A percentile compares a stretch with the other conserved stretches of the same genome.
These are phyloP conservation scores for Acacia melanoxylon DNA, from an alignment of 306 rosid species.

Conservation along the genomic window DNA sequence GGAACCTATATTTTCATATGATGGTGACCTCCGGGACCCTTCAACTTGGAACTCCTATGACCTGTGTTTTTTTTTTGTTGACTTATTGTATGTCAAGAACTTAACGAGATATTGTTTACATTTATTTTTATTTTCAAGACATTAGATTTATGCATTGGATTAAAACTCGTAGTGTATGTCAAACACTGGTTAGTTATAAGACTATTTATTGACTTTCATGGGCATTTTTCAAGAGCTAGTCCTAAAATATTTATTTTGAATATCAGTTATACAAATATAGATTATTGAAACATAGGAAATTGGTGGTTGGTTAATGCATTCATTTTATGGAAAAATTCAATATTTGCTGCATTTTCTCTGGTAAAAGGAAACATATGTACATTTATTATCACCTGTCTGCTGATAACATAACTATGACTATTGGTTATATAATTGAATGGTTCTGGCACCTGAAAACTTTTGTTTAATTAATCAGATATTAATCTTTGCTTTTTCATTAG, in stretches of 20 bases:
- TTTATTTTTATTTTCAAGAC: neutral
- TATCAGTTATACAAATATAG: neutral
- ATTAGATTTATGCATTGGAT: neutral
- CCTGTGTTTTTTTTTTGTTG: neutral
- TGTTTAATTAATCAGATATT: slow-evolving; percentile 20
- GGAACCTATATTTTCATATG: neutral
- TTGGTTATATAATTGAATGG: neutral
- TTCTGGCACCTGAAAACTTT: slow-evolving; percentile 9
- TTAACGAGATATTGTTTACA: neutral
- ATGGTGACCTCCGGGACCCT: neutral
- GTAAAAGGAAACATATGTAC: slow-evolving; percentile 4
- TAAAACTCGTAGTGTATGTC: neutral
- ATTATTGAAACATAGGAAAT: neutral
- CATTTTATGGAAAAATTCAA: neutral
- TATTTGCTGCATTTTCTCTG: neutral
- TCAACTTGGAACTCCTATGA: neutral
- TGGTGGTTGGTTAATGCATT: slow-evolving; percentile 11
- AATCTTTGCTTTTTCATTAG: neutral
- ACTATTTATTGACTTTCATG: neutral
- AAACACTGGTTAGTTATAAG: neutral
- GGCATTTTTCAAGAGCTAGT: neutral
- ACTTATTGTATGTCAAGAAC: neutral
- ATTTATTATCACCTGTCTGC: neutral
- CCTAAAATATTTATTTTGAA: neutral
- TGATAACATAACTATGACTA: neutral